Evolutionary conservation across 257 asterid genomes (phyloP), one percentile per base, ranked within the genome.

Genomic region (Solanum sejunctum): DNA sequence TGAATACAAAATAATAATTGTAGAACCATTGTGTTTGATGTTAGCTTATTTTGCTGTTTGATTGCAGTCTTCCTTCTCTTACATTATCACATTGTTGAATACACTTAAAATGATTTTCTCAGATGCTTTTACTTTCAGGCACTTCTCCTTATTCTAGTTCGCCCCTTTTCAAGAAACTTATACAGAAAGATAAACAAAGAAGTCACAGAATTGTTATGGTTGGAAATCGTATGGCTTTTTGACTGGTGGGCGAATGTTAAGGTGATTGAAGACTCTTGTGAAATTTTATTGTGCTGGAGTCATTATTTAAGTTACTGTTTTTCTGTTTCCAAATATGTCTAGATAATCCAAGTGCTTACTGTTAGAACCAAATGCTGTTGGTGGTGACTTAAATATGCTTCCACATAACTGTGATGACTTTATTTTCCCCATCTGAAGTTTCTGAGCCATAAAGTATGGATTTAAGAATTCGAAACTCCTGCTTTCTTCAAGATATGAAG

Each of bases 201-300:
- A 87, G 86, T 93, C 41, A 80, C 89, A 67, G 98, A 95, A 87
- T 90, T 95, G 70, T 85, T 95, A 61, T 93, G 98, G 95, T 61
- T 95, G 92, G 94, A 92, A 88, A 79, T 93, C 77, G 75, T 95
- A n/a, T 95, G 98, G 98, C 95, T 95, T 83, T 92, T 95, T 85
- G 98, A 95, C 89, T 95, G 98, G 98, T 95, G 98, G 98, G 98
- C 98, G 84, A 89, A 93, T 86, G 90, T 90, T 84, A 92, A 95
- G 98, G 98, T 95, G 88, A 80, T 83, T 85, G 55, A 55, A 54
- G 63, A 75, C 71, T 45, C 6, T 84, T 77, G 57, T 28, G 15
- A 75, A 77, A 77, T 77, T 49, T 52, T 18, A 51, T 52, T 77
- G 71, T 55, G 73, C 66, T 23, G 32, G 36, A 28, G 10, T 63